A percentile compares a stretch with the other conserved stretches of the same genome.
These are phyloP conservation scores for Rhizopogon sp. DNA, from an alignment of 768 basidiomycete species.

Conservation along the genomic window DNA sequence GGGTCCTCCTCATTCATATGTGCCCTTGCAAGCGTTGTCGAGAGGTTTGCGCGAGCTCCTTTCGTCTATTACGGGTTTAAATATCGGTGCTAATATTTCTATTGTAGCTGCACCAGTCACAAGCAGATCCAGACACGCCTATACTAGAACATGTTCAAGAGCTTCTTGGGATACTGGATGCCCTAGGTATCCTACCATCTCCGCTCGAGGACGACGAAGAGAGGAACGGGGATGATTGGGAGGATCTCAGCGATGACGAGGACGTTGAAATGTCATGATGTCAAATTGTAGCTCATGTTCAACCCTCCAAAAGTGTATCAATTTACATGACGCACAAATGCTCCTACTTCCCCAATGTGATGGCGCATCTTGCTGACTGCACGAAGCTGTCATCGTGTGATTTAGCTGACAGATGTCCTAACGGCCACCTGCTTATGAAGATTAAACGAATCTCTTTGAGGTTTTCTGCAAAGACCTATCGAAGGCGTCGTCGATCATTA, in stretches of 20 bases:
- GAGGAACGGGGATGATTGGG: constrained; percentile 45
- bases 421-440: too few relatives aligned
- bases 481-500: too few relatives aligned
- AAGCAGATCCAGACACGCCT: constrained; percentile 72
- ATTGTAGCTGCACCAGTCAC: constrained; percentile 58
- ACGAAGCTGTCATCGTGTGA: too few relatives aligned
- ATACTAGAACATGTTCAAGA: constrained; percentile 73
- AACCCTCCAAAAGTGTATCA: too few relatives aligned
- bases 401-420: too few relatives aligned
- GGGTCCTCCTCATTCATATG: constrained; percentile 17
- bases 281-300: too few relatives aligned
- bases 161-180: constrained; percentile 63
- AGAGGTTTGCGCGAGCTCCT: background rate
- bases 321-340: too few relatives aligned
- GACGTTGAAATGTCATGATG: constrained; percentile 54
- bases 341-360: too few relatives aligned
- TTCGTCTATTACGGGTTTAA: background rate
- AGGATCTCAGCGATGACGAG: constrained; percentile 53
- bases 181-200: constrained; percentile 59
- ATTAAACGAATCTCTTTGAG: too few relatives aligned
- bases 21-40: background rate
- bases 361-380: too few relatives aligned
- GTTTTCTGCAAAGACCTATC: too few relatives aligned
- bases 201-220: constrained; percentile 52
- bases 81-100: constrained; percentile 3